phyloP scores from a whole-genome alignment of 1,284 basidiomycete species.

The Microbotryum silenes-acaulis region DNA sequence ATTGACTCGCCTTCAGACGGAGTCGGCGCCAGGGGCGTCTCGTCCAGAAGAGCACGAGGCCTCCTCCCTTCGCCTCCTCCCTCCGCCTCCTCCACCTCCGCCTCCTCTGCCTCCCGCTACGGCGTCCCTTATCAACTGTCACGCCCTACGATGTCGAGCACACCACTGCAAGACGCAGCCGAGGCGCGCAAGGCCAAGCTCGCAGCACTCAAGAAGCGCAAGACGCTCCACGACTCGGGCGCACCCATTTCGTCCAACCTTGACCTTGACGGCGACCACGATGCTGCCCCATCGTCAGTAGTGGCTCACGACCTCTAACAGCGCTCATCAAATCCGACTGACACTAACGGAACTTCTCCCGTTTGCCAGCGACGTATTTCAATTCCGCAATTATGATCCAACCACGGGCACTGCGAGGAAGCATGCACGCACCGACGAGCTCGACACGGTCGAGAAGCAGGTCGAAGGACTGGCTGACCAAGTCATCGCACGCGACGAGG shows the following conservation, averaged over 20 bases:
- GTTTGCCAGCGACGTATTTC: slow-evolving; percentile 19
- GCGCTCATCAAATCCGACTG: neutral
- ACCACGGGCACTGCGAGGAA: slow-evolving; percentile 36
- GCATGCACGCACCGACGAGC: slow-evolving; percentile 49
- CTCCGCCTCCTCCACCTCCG: no score
- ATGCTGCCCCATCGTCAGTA: neutral
- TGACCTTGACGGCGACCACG: neutral
- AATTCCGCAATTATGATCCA: slow-evolving; percentile 40
- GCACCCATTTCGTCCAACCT: neutral
- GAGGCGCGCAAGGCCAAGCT: slow-evolving; percentile 81
- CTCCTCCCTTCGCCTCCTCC: no score
- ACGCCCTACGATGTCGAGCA: slow-evolving; percentile 49
- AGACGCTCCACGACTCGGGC: slow-evolving; percentile 44
- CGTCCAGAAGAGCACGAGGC: no score
- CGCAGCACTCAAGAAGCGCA: slow-evolving; percentile 67
- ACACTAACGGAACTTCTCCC: no score
- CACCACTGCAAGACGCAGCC: slow-evolving; percentile 61
- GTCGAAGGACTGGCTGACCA: slow-evolving; percentile 74
- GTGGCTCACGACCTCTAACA: neutral
- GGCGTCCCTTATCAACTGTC: no score
- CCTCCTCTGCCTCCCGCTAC: no score
- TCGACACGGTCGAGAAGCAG: slow-evolving; percentile 76
- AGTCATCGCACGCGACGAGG: slow-evolving; percentile 78
- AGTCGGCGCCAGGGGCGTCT: no score
- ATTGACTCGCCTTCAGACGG: no score